A percentile compares a stretch with the other conserved stretches of the same genome.
Conservation (phyloP, 2,329 filamentous ascomycete species). For the Juglanconis juglandina region DNA sequence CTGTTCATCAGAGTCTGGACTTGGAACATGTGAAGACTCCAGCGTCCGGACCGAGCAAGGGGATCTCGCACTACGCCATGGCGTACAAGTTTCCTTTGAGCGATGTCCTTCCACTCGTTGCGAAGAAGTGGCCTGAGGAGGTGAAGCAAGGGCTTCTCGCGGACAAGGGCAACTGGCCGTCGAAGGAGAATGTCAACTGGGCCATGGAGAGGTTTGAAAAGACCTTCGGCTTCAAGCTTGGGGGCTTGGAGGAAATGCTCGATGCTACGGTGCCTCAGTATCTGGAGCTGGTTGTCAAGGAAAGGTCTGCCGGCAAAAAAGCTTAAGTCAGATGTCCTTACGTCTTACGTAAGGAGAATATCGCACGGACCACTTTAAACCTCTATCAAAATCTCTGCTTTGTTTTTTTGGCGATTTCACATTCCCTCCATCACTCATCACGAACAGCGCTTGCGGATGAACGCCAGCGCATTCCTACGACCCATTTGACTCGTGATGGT, state of each 20-base stretch:
- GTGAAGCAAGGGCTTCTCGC: constrained; percentile 14
- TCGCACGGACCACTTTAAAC: background rate
- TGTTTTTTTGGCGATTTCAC: background rate
- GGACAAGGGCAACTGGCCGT: constrained; percentile 15
- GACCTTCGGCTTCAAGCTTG: constrained; percentile 10
- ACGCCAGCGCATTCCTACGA: no score
- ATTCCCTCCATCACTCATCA: background rate
- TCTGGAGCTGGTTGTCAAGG: constrained; percentile 15
- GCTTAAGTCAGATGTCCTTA: background rate
- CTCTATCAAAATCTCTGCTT: background rate
- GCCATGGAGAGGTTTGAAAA: background rate
- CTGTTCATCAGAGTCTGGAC: constrained; percentile 14
- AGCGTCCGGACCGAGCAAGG: constrained; percentile 4
- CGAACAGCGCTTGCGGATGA: background rate
- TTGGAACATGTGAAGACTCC: constrained; percentile 11
- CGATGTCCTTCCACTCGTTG: constrained; percentile 6
- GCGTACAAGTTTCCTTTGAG: constrained; percentile 11
- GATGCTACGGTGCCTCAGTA: constrained; percentile 13
- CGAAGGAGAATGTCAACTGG: constrained; percentile 9
- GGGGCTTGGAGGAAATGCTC: constrained; percentile 14
- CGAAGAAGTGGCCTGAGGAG: constrained; percentile 16
- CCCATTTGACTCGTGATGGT: background rate
- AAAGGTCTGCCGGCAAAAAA: background rate
- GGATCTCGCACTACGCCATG: constrained; percentile 8
- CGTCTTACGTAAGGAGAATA: background rate